These are phyloP conservation scores for Spergularia marina DNA, from an alignment of 148 eudicot species.

Conservation along the genomic window DNA sequence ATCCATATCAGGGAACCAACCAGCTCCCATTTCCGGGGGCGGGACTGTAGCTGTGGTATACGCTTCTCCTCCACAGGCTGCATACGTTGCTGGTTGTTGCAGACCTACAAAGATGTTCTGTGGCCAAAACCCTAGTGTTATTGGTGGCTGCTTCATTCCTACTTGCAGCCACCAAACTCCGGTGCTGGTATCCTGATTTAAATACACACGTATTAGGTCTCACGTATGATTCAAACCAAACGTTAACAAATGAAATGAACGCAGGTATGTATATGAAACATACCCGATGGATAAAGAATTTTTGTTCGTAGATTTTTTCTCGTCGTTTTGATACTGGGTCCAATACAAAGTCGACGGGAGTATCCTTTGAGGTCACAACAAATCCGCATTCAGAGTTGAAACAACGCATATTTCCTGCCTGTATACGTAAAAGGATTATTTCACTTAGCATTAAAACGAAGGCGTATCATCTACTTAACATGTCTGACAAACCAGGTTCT, in stretches of 20 bases:
- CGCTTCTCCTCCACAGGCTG: slow-evolving; percentile 27
- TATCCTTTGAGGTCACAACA: background rate
- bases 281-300: slow-evolving; percentile 20
- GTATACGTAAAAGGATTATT: background rate
- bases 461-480: no score
- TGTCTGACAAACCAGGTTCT: no score
- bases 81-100: slow-evolving; percentile 2
- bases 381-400: slow-evolving; percentile 30
- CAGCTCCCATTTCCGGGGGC: slow-evolving; percentile 26
- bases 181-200: background rate
- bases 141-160: background rate
- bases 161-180: slow-evolving; percentile 27
- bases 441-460: no score
- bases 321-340: background rate
- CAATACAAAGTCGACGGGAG: slow-evolving; percentile 17
- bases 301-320: background rate
- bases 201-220: no score
- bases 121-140: slow-evolving; percentile 24
- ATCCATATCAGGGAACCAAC: slow-evolving; percentile 2
- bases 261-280: background rate
- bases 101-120: slow-evolving; percentile 11
- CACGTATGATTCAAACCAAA: no score
- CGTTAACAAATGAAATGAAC: no score
- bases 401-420: slow-evolving; percentile 25
- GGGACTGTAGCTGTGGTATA: background rate